Percentiles rank a stretch among this genome's conserved stretches.
Conservation (phyloP, 2,329 filamentous ascomycete genomes). For the Colletotrichum godetiae region DNA sequence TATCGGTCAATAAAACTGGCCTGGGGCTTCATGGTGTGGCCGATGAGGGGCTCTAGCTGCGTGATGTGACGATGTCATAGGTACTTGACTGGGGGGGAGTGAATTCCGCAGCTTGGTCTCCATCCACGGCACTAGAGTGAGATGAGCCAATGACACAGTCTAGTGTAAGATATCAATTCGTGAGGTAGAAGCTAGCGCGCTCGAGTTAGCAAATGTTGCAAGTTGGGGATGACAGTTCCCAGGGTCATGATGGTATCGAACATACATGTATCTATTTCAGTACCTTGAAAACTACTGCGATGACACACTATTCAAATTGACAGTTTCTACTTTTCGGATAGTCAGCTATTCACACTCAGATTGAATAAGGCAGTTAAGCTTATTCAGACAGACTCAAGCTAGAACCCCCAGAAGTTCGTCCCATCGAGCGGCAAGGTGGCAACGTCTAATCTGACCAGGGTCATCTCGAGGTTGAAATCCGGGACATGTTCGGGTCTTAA, state of each 20-base stretch:
- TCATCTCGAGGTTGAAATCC: not conserved
- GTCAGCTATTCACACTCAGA: too few species aligned
- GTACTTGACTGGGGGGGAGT: not conserved
- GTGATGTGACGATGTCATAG: not conserved
- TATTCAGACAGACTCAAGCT: not conserved
- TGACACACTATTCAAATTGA: too few species aligned
- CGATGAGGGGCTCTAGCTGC: not conserved
- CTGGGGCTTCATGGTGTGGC: not conserved
- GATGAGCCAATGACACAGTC: not conserved
- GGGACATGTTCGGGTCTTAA: constrained; percentile 18
- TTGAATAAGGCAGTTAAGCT: not conserved
- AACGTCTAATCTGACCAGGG: not conserved
- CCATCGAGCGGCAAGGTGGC: not conserved
- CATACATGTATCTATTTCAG: too few species aligned
- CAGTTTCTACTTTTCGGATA: too few species aligned
- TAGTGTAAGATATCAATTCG: not conserved
- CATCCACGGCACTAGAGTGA: not conserved
- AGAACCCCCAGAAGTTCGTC: not conserved
- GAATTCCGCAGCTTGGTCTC: not conserved
- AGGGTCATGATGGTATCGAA: too few species aligned
- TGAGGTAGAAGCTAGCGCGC: too few species aligned
- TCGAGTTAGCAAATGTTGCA: not conserved
- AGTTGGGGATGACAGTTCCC: not conserved
- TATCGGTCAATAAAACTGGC: constrained; percentile 1
- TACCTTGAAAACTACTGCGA: too few species aligned